These are phyloP conservation scores for Protomyces inouyei DNA, from an alignment of 1,139 yeast genomes.

Conservation along the genomic window DNA sequence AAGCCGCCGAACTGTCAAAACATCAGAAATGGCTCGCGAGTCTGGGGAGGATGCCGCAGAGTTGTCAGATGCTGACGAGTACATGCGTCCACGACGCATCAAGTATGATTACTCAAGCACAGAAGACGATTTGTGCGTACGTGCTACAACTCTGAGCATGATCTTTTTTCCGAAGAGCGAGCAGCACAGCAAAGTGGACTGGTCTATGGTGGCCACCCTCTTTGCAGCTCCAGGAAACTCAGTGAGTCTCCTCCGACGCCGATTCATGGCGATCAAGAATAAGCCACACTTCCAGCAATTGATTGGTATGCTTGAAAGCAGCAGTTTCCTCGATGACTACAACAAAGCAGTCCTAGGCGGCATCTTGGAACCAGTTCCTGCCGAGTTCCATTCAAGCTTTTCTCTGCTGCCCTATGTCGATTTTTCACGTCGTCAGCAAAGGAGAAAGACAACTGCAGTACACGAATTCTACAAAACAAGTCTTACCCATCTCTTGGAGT, in stretches of 20 bases:
- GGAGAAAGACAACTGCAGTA: background rate
- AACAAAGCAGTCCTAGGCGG: constrained; percentile 9
- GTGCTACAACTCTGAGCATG: constrained; percentile 10
- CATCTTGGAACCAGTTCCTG: constrained; percentile 1
- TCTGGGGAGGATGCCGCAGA: too few relatives aligned
- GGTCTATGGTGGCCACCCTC: background rate
- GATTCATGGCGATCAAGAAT: constrained; percentile 3
- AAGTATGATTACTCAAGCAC: background rate
- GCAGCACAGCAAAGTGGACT: constrained; percentile 2
- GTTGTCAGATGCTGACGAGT: too few relatives aligned
- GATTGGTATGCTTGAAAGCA: background rate
- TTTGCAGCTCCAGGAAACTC: background rate
- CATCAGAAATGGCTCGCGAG: too few relatives aligned
- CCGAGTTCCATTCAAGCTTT: background rate
- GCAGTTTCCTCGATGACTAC: constrained; percentile 2
- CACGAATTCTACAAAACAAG: background rate
- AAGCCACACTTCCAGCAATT: background rate
- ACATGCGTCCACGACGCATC: too few relatives aligned
- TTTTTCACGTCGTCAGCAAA: constrained; percentile 1
- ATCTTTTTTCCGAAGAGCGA: background rate
- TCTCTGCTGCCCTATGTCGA: constrained; percentile 1
- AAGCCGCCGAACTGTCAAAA: too few relatives aligned
- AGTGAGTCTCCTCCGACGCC: background rate
- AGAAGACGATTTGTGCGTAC: constrained; percentile 13
- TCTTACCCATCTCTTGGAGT: background rate